Evolutionary conservation across 352 stramenopile genomes (phyloP).

Genomic region (Nothophytophthora sp.): DNA sequence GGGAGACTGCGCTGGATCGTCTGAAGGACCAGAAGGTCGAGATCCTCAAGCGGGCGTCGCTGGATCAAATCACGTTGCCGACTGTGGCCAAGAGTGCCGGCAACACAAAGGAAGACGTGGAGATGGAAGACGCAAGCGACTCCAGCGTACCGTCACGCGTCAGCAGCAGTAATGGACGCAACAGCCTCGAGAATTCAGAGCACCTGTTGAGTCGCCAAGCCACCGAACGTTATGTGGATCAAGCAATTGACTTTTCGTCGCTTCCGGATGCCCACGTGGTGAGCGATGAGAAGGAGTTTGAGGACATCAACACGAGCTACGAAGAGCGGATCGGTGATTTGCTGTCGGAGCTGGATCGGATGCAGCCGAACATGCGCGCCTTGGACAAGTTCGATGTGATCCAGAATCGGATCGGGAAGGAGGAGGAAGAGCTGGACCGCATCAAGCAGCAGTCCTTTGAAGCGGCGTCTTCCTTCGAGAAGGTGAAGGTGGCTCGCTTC

Average conservation of each 20-base stretch:
- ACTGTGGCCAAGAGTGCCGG: conserved; percentile 27
- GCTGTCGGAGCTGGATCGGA: conserved; percentile 89
- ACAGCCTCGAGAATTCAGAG: conserved; percentile 36
- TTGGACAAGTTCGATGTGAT: conserved; percentile 90
- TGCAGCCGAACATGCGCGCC: conserved; percentile 98
- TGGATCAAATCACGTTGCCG: conserved; percentile 95
- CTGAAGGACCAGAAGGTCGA: conserved; percentile 95
- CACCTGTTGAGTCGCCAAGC: conserved; percentile 52
- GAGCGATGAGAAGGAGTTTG: conserved; percentile 84
- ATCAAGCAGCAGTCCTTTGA: conserved; percentile 70
- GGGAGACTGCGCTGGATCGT: conserved; percentile 92
- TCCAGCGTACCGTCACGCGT: neutral
- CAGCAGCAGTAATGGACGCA: conserved; percentile 3
- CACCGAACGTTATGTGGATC: conserved; percentile 39
- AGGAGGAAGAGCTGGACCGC: conserved; percentile 79
- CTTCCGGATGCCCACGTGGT: conserved; percentile 77
- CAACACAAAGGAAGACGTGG: conserved; percentile 44
- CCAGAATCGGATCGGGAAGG: conserved; percentile 69
- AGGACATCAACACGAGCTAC: conserved; percentile 74
- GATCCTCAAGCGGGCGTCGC: conserved; percentile 93
- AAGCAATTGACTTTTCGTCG: conserved; percentile 90
- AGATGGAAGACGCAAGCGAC: conserved; percentile 52
- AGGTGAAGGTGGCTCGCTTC: conserved; percentile 69
- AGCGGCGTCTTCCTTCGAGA: conserved; percentile 70
- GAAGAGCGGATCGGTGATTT: conserved; percentile 70